A percentile compares a stretch with the other conserved stretches of the same genome.
These are phyloP conservation scores for Tetradesmus lagerheimii DNA, from an alignment of 139 green algal genomes.

Conservation along the genomic window DNA sequence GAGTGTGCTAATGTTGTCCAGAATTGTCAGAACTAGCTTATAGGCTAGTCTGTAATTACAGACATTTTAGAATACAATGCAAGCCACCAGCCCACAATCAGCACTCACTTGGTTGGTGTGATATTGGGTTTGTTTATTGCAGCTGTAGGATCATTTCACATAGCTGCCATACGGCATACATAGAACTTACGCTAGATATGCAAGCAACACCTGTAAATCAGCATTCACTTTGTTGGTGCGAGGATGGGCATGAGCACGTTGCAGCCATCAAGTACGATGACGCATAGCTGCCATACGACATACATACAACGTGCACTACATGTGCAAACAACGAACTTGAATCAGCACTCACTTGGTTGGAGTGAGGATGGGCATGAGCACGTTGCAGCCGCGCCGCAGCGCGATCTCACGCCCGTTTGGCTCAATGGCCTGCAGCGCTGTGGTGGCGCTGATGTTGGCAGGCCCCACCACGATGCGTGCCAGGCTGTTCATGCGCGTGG, in stretches of 20 bases:
- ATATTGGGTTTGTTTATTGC: neutral
- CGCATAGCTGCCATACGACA: too few relatives aligned
- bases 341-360: constrained; percentile 63
- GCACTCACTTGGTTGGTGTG: neutral
- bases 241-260: neutral
- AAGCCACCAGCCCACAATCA: too few relatives aligned
- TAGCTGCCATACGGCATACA: too few relatives aligned
- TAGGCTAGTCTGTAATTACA: too few relatives aligned
- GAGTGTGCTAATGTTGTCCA: too few relatives aligned
- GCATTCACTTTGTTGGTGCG: neutral
- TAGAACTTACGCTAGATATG: too few relatives aligned
- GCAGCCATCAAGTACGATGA: neutral
- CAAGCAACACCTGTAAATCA: too few relatives aligned
- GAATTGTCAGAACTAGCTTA: too few relatives aligned
- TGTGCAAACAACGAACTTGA: neutral
- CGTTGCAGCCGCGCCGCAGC: constrained; percentile 70
- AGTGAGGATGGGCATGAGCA: constrained; percentile 82
- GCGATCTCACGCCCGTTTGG: constrained; percentile 76
- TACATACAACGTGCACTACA: too few relatives aligned
- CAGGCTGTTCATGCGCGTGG: constrained; percentile 77
- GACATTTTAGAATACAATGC: too few relatives aligned
- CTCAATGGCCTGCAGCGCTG: constrained; percentile 75
- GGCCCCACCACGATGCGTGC: constrained; percentile 69
- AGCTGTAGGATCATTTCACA: too few relatives aligned
- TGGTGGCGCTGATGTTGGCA: constrained; percentile 78